Evolutionary conservation across 768 basidiomycete species (phyloP), one percentile per base, ranked within the genome.

Genomic region (Albatrellus ellisii): DNA sequence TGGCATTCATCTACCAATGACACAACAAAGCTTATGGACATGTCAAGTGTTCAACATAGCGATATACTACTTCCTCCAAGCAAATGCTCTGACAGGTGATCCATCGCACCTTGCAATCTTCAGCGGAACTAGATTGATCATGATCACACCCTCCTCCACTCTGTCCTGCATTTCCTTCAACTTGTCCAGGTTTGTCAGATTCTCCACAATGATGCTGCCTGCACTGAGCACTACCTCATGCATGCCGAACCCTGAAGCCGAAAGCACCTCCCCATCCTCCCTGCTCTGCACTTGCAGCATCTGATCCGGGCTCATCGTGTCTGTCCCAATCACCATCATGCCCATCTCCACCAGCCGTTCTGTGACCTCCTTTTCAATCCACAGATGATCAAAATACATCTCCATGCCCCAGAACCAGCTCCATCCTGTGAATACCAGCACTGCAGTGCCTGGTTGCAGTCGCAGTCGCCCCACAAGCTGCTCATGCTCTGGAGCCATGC

Each of bases 381-480:
- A 59, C 8, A 56, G 57, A 36, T 59, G 57, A 28, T 56, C 57
- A 22, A 52, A 45, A 33, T 56, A 59, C n/a, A n/a, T n/a, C 26
- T 20, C 32, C 32, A 22, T 24, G 17, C 9, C n/a, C 56, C 56
- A 59, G 46, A 50, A 46, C 18, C 37, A 36, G 24, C 52, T 51
- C 57, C 57, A 59, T 28, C 55, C 57, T 1, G 57, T 59, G 24
- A 41, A 34, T 15, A 59, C 38, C 26, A 59, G 43, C 12, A 58
- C 48, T 11, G 56, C 53, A 15, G 28, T 46, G 26, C 50, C 53
- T 2, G 41, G 40, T 4, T 29, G 17, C n/a, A n/a, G n/a, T n/a
- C n/a, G n/a, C n/a, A n/a, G n/a, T 26, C 46, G 26, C 12, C 48
- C 55, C 53, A 58, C 14, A 36, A 28, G 35, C 56, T 54, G 20